These are phyloP conservation scores for Lactarius quietus DNA, from an alignment of 768 basidiomycete species.

Conservation along the genomic window DNA sequence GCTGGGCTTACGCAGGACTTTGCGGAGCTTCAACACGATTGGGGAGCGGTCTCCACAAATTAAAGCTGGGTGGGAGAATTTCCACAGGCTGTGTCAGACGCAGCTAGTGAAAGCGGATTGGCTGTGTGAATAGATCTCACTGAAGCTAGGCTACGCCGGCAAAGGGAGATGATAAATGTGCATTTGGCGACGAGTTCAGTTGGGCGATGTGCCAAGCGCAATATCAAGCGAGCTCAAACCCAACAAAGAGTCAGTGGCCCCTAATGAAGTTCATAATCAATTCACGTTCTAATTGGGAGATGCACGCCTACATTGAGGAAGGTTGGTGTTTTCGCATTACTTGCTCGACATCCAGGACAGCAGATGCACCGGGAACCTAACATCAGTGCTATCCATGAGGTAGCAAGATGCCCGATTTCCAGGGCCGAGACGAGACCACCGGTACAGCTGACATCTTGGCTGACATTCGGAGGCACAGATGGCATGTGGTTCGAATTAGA, in stretches of 20 bases:
- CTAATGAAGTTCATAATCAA: constrained; percentile 26
- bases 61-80: constrained; percentile 10
- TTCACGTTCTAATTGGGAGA: too few relatives aligned
- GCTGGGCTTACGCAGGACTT: constrained; percentile 31
- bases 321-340: constrained; percentile 29
- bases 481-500: too few relatives aligned
- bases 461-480: too few relatives aligned
- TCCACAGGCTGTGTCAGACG: too few relatives aligned
- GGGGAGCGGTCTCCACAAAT: constrained; percentile 20
- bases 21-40: constrained; percentile 29
- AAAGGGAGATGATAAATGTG: neutral
- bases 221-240: neutral
- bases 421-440: neutral
- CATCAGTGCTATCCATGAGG: neutral
- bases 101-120: too few relatives aligned
- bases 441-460: too few relatives aligned
- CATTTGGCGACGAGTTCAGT: neutral
- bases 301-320: neutral
- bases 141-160: too few relatives aligned
- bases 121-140: too few relatives aligned
- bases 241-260: constrained; percentile 11
- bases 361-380: neutral
- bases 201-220: neutral
- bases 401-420: neutral
- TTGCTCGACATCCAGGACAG: constrained; percentile 19